Conservation (phyloP, 2,329 filamentous ascomycete species). For the Ceratocystis cubensis region DNA sequence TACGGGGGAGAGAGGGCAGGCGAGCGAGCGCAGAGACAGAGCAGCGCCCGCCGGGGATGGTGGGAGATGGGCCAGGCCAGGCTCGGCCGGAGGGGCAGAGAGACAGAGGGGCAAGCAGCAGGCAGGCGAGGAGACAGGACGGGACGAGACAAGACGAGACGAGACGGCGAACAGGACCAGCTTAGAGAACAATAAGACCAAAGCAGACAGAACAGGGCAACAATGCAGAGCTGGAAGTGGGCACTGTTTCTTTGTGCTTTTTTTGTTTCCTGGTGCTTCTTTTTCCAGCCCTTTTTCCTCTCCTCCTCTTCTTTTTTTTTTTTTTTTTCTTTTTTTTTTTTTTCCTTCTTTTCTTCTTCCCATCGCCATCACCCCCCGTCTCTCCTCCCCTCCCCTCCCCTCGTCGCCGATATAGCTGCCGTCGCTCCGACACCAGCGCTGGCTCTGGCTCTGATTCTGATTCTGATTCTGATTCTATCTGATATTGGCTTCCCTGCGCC, state of each 20-base stretch:
- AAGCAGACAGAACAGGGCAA: neutral
- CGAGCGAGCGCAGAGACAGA: too few species aligned
- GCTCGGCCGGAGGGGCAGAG: neutral
- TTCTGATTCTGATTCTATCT: too few species aligned
- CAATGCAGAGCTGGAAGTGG: too few species aligned
- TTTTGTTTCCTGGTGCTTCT: too few species aligned
- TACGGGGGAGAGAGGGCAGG: too few species aligned
- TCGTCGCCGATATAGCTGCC: neutral
- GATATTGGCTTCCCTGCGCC: too few species aligned
- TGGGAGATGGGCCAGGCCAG: neutral
- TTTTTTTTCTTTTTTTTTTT: neutral
- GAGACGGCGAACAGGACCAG: neutral
- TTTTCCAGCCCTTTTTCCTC: too few species aligned
- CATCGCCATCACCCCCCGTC: neutral
- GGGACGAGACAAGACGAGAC: constrained; percentile 1
- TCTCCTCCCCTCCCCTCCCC: neutral
- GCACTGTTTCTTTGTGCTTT: too few species aligned
- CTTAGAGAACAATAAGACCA: neutral
- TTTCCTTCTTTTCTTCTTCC: neutral
- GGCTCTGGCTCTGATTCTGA: too few species aligned
- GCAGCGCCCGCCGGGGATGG: neutral
- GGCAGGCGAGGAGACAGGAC: neutral
- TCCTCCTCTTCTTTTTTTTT: neutral
- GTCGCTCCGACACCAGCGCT: too few species aligned
- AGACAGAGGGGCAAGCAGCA: neutral